Base-by-base conservation (phyloP, 441 rosid species). In the Iberis amara region DNA sequence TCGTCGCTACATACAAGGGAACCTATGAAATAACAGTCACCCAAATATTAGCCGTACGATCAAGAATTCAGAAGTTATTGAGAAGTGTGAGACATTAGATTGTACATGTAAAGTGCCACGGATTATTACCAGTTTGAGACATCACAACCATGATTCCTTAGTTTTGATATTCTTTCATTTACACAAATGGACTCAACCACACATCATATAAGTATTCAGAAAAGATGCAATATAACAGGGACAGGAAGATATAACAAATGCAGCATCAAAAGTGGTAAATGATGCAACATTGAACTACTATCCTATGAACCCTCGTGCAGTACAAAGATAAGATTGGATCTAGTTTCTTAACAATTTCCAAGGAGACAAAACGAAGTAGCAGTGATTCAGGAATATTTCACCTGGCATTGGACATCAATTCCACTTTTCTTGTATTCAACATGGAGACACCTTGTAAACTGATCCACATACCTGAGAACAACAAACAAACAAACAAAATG, bases 321-420 rank as follows among this genome's bases (percentile, higher is more conserved):
- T n/a, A n/a, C n/a, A n/a, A n/a, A 18, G 3, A 18, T 18, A 18
- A 18, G 3, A 18, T 3, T 18, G n/a, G n/a, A 18, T 18, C 51
- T 26, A 50, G 31, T n/a, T 11, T 3, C 11, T 27, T 2, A 37
- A 44, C 10, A 52, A 7, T 8, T 7, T 7, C 35, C 1, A 49
- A 40, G 6, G 39, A 53, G n/a, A 45, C n/a, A n/a, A n/a, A n/a
- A n/a, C n/a, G 41, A 52, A 27, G 14, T 14, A 53, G 37, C 11
- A 52, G 26, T n/a, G 48, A 31, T 35, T 42, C 18, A 46, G 21
- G 13, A 64, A 61, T n/a, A 61, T 0, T 2, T 43, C 76, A 91
- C 98, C 96, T 87, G 98, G 60, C 95, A 87, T 70, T 87, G 98
- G 36, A 87, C 95, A 73, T 87, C 92, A 10, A 90, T 87, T 42